A percentile compares a stretch with the other conserved stretches of the same genome.
These are phyloP conservation scores for Ogataea dorogensis DNA, from an alignment of 805 yeast species.

Conservation along the genomic window DNA sequence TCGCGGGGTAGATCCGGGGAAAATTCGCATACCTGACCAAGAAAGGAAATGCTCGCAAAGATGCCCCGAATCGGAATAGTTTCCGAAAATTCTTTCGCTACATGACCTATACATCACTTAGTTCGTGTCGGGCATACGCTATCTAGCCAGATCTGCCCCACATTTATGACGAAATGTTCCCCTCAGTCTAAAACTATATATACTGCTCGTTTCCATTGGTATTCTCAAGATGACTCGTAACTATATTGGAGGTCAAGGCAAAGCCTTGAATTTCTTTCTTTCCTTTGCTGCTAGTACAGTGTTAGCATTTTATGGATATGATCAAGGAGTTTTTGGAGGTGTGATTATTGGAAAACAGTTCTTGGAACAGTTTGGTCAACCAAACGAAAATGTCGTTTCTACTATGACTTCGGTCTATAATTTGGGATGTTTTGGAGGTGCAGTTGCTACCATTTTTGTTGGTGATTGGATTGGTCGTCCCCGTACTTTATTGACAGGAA, in stretches of 20 bases:
- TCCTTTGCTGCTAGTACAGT: slow-evolving; percentile 14
- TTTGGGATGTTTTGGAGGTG: slow-evolving; percentile 30
- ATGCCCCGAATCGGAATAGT: not conserved
- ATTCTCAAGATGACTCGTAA: slow-evolving; percentile 9
- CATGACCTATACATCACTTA: not conserved
- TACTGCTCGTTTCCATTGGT: not conserved
- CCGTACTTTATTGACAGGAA: slow-evolving; percentile 17
- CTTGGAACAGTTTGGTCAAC: slow-evolving; percentile 24
- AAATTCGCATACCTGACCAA: slow-evolving; percentile 3
- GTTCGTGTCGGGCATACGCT: too few relatives aligned
- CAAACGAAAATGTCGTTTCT: slow-evolving; percentile 16
- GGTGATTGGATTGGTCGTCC: slow-evolving; percentile 30
- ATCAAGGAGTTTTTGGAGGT: slow-evolving; percentile 44
- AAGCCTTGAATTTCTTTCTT: slow-evolving; percentile 9
- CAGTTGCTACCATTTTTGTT: slow-evolving; percentile 34
- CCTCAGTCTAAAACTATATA: too few relatives aligned
- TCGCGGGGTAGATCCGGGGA: slow-evolving; percentile 3
- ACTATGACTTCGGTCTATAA: slow-evolving; percentile 14
- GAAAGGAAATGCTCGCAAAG: not conserved
- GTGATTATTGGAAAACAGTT: slow-evolving; percentile 34
- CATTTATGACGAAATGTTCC: not conserved
- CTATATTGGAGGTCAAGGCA: slow-evolving; percentile 15
- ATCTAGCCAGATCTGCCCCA: not conserved
- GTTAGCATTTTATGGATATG: slow-evolving; percentile 35
- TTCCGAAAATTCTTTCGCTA: not conserved